phyloP scores from a whole-genome alignment of 176 grass and related monocot species.

The Ensete ventricosum region DNA sequence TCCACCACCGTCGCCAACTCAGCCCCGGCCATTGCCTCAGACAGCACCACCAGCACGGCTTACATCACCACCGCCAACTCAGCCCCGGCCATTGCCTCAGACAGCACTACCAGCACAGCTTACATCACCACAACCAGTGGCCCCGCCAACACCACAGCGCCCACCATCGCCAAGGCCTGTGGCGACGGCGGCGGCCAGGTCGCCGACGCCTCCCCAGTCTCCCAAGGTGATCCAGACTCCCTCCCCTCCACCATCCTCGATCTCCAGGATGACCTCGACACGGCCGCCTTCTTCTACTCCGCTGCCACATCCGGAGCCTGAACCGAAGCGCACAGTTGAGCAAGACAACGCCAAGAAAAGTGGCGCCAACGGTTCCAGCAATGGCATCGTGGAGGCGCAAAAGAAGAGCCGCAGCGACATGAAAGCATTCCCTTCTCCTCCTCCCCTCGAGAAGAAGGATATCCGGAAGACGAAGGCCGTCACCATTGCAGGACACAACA shows the following conservation, averaged over 20 bases:
- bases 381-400: neutral
- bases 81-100: conserved; percentile 1
- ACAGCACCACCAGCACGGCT: neutral
- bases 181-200: neutral
- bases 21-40: conserved; percentile 1
- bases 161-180: neutral
- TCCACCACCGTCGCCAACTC: neutral
- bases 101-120: neutral
- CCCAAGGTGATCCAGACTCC: conserved; percentile 32
- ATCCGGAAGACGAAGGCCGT: conserved; percentile 12
- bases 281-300: conserved; percentile 1
- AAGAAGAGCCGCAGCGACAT: neutral
- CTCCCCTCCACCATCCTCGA: conserved; percentile 16
- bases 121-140: neutral
- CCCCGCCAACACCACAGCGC: neutral
- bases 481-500: conserved; percentile 30
- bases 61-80: neutral
- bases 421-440: neutral
- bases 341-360: neutral
- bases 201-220: conserved; percentile 21
- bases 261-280: neutral
- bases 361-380: neutral
- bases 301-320: neutral
- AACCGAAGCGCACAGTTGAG: neutral
- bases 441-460: conserved; percentile 5